Conservation (phyloP, 116 monocot species). For the Phalaenopsis hybrid region DNA sequence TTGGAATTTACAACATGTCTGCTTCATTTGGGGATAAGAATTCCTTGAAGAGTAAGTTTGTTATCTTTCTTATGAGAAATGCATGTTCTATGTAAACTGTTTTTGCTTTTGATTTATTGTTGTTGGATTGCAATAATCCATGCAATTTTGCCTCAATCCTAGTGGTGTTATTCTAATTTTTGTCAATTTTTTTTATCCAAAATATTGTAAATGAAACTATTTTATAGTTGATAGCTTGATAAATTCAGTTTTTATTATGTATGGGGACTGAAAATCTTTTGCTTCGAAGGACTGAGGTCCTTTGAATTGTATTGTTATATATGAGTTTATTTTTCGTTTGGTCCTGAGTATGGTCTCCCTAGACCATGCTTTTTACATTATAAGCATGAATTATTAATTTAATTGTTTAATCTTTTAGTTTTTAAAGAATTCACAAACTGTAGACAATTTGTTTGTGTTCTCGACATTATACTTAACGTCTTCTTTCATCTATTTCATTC, state of each 20-base stretch:
- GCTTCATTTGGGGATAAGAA: slow-evolving; percentile 78
- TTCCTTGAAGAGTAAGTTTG: slow-evolving; percentile 65
- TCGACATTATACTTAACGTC: neutral
- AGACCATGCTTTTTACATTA: neutral
- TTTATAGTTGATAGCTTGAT: neutral
- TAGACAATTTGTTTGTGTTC: neutral
- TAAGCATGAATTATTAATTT: neutral
- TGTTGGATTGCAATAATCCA: neutral
- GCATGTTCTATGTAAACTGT: neutral
- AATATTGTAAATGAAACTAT: neutral
- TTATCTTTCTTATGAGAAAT: neutral
- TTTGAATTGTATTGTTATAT: neutral
- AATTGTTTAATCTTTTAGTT: neutral
- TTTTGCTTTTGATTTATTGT: slow-evolving; percentile 2
- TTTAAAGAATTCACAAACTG: neutral
- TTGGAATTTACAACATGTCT: slow-evolving; percentile 43
- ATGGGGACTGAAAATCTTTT: neutral
- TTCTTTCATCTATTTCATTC: neutral
- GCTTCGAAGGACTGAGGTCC: neutral
- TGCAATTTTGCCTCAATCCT: neutral
- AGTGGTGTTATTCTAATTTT: neutral
- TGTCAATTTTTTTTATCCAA: neutral
- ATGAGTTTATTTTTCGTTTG: neutral
- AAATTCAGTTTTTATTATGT: neutral
- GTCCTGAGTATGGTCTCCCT: neutral